phyloP scores from a whole-genome alignment of 495 filamentous ascomycete genomes.

The Penicillium psychrofluorescens region DNA sequence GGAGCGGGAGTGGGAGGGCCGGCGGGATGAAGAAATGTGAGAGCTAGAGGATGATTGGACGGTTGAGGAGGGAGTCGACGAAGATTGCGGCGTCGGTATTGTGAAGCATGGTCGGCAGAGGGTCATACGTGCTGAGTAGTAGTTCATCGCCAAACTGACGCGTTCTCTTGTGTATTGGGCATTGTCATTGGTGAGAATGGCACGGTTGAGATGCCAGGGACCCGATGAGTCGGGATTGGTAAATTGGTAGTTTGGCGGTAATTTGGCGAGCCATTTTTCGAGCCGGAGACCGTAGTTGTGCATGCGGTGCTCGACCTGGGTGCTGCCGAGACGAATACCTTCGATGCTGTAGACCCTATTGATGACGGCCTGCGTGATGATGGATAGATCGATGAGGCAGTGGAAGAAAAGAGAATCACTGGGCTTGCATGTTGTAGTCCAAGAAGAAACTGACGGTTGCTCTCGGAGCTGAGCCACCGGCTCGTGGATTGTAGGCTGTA shows the following conservation, averaged over 20 bases:
- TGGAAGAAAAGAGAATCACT: slow-evolving; percentile 40
- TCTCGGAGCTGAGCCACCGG: slow-evolving; percentile 1
- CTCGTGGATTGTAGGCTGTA: slow-evolving; percentile 27
- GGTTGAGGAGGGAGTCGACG: neutral
- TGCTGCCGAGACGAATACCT: slow-evolving; percentile 39
- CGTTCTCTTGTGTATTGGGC: slow-evolving; percentile 11
- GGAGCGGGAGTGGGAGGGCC: neutral
- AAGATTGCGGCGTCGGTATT: slow-evolving; percentile 1
- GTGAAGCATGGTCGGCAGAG: slow-evolving; percentile 54
- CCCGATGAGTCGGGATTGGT: slow-evolving; percentile 8
- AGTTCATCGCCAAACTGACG: slow-evolving; percentile 43
- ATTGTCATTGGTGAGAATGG: slow-evolving; percentile 5
- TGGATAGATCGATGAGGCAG: slow-evolving; percentile 34
- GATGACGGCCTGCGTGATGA: slow-evolving; percentile 45
- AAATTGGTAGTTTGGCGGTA: slow-evolving; percentile 43
- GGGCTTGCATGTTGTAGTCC: slow-evolving; percentile 20
- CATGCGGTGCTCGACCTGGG: slow-evolving; percentile 46
- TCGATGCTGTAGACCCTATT: slow-evolving; percentile 50
- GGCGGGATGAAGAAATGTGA: neutral
- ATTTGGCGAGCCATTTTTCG: slow-evolving; percentile 42
- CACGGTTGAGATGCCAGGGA: slow-evolving; percentile 12
- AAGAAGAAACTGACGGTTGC: neutral
- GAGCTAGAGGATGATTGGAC: no score
- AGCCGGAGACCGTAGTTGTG: slow-evolving; percentile 33
- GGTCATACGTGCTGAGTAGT: slow-evolving; percentile 48